Conservation (phyloP, 139 green algal species). For the Chlamydomonas sp. region DNA sequence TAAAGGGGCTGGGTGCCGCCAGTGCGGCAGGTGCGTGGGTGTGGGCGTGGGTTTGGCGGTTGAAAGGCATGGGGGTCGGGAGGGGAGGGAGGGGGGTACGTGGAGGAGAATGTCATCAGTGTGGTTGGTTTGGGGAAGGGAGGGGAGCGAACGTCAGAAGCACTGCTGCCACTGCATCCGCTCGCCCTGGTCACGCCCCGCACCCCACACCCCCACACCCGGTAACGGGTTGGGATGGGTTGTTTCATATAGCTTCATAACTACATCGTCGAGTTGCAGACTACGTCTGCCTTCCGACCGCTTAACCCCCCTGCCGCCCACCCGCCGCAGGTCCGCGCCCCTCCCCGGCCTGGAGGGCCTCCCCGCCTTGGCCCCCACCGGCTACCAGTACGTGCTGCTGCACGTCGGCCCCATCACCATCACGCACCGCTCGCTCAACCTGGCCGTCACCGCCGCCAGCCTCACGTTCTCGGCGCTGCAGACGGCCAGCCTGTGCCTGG, state of each 20-base stretch:
- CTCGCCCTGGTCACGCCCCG: too few relatives aligned
- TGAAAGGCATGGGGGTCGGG: too few relatives aligned
- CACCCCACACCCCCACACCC: too few relatives aligned
- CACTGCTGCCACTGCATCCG: too few relatives aligned
- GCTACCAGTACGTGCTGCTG: slow-evolving; percentile 76
- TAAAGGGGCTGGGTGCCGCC: background rate
- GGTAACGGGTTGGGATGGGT: too few relatives aligned
- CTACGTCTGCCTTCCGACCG: background rate
- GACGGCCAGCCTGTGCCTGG: slow-evolving; percentile 78
- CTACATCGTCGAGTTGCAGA: too few relatives aligned
- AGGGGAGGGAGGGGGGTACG: too few relatives aligned
- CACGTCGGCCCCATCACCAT: slow-evolving; percentile 76
- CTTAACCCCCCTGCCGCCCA: background rate
- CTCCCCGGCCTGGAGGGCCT: slow-evolving; percentile 55
- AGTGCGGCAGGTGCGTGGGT: background rate
- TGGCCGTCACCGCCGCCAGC: slow-evolving; percentile 68
- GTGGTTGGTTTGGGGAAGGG: too few relatives aligned
- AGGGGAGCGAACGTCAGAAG: too few relatives aligned
- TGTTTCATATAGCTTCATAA: too few relatives aligned
- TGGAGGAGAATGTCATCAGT: too few relatives aligned
- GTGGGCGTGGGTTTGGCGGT: too few relatives aligned
- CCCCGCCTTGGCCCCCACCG: slow-evolving; percentile 22
- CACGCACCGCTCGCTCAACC: slow-evolving; percentile 75
- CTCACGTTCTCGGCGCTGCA: slow-evolving; percentile 85
- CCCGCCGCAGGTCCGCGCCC: slow-evolving; percentile 18